Base-by-base conservation (phyloP, 2,329 filamentous ascomycete genomes). In the Scedosporium boydii region DNA sequence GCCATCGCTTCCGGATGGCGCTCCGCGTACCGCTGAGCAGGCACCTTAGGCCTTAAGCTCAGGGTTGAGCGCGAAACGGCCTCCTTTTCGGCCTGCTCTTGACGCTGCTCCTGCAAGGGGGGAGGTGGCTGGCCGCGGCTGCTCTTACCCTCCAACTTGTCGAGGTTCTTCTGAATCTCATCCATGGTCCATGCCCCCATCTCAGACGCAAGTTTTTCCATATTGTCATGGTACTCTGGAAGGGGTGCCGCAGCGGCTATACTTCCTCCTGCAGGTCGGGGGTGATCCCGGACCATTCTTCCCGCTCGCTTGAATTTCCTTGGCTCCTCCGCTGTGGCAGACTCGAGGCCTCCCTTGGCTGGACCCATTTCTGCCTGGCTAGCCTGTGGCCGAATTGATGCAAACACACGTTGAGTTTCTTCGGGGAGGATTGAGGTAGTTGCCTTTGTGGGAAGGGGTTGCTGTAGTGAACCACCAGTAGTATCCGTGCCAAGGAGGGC, bases 161-260 rank as follows among this genome's bases (percentile, higher is more conserved):
- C 74, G 4, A 85, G 70, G 64, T 81, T 83, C 21, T 78, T 77
- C 1, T 78, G 80, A 41, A 87, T 85, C 64, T 87, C 79, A 66
- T 80, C 76, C 65, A 87, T 73, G 0, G 84, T 82, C 74, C 82
- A 87, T 38, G 77, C 74, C 68, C 85, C 79, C 82, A 85, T 85
- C 41, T 82, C 80, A 5, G 77, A 77, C 1, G 80, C 74, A 42
- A 85, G 76, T 65, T 77, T 75, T 48, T 80, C 77, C 74, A 82
- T 78, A 53, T 83, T 76, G 9, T 44, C 57, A 64, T 76, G 71
- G 41, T 68, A 71, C 63, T 76, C 73, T 2, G 70, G 72, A 23
- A 69, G 69, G 48, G 59, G 27, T 53, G 59, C 12, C 21, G 16
- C 21, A 27, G 18, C 21, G 12, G 23, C 21, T 14, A 23, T 23